Base-by-base conservation (phyloP, 1,284 basidiomycete species). In the Schizophyllum commune region DNA sequence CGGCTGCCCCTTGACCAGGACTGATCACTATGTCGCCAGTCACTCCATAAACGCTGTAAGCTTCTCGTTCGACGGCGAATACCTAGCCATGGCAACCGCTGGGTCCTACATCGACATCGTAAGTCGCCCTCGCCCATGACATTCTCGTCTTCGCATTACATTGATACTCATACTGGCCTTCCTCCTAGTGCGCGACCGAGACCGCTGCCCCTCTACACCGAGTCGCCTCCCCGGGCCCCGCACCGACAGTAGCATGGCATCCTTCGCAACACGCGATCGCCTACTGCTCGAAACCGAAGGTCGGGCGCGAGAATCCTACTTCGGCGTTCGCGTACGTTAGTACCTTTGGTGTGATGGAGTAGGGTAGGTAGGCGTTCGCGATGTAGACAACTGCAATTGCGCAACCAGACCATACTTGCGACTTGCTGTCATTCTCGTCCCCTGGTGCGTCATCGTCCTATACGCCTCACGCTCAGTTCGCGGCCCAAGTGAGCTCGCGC, bases 1-100 rank as follows among this genome's bases (percentile, higher is more conserved):
- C 15, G 55, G 57, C 58, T 0, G 4, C 32, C n/a, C n/a, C 3
- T 57, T 33, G 19, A 22, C 19, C 32, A 57, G 8, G 52, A 62
- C 34, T 53, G 53, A 57, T 58, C 55, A 54, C 65, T 6, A 58
- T 61, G 51, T n/a, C n/a, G 51, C n/a, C 64, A 92, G 90, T 61
- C 77, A 89, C 66, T 78, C 83, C 27, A 86, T 91, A 65, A 89
- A 82, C 61, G 78, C 81, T n/a, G 71, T 92, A n/a, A 89, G 86
- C 68, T 92, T 91, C 76, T 91, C 88, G 5, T 79, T 85, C 64
- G 89, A 91, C 65, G 89, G 89, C 47, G 90, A 92, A 75, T 91
- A 86, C 68, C 71, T 91, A 32, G 89, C 89, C 7, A 85, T 91
- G 57, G 85, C 88, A 4, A 89, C 77, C 63, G 77, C 81, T 5